Evolutionary conservation across 352 stramenopile species (phyloP), one percentile per base, ranked within the genome.

Genomic region (Phytopythium sindhum): DNA sequence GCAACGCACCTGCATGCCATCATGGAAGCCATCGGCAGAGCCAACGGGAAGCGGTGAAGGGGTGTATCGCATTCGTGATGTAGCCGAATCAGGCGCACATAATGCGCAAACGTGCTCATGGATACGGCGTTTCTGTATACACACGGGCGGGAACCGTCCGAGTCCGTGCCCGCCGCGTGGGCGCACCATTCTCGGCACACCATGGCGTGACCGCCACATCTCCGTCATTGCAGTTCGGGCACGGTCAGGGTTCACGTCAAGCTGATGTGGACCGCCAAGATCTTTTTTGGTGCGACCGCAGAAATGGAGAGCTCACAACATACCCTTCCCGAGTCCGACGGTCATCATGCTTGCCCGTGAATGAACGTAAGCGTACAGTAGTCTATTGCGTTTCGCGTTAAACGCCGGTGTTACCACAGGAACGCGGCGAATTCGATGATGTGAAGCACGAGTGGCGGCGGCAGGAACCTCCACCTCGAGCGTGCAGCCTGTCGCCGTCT

Each of bases 381-480:
- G 42, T 53, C 47, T 53, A 53, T 53, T 53, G 47, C 24, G 23
- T 31, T 2, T 57, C 50, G 21, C 0, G 15, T 19, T 35, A 10
- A 15, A 10, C 11, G 37, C 8, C 3, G 23, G 33, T 7, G 26
- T 83, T 66, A 90, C 78, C 77, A 89, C 1, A 88, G 72, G 57
- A 74, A 87, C 29, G 87, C 60, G n/a, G 80, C 82, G 50, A 72
- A 87, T 58, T 86, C 75, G 45, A 88, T 59, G 61, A 90, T 83
- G 57, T 76, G 80, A 8, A 67, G 60, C 24, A 89, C 42, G 29
- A 88, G 33, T 11, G 72, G 77, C 37, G 57, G 67, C 3, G 78
- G 55, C 23, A 91, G 52, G 51, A 79, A 88, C 57, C 54, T 41
- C 82, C 82, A 91, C 21, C 58, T 60, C 57, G 82, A 64, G 12